These are phyloP conservation scores for Pholiota molesta DNA, from an alignment of 768 basidiomycete species.

Conservation along the genomic window DNA sequence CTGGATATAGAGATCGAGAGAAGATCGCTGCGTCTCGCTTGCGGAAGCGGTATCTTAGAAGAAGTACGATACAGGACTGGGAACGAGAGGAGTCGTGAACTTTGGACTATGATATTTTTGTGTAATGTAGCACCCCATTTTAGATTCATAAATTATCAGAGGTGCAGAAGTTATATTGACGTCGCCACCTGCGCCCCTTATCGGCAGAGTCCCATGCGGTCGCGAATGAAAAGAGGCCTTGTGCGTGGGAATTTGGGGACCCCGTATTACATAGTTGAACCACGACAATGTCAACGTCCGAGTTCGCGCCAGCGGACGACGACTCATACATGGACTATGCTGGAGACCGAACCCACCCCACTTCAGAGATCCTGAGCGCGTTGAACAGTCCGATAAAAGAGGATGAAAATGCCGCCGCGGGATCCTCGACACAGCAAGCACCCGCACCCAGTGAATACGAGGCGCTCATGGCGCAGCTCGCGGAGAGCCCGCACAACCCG, in stretches of 20 bases:
- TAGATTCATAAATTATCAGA: background rate
- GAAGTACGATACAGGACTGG: slow-evolving; percentile 4
- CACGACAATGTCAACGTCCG: slow-evolving; percentile 21
- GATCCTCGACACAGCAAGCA: slow-evolving; percentile 13
- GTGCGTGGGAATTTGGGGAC: background rate
- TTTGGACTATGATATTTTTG: background rate
- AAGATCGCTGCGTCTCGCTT: slow-evolving; percentile 26
- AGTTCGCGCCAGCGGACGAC: slow-evolving; percentile 19
- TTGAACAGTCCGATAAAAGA: slow-evolving; percentile 29
- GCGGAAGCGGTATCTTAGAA: slow-evolving; percentile 5
- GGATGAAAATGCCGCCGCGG: slow-evolving; percentile 19
- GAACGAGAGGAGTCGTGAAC: background rate
- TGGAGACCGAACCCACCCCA: slow-evolving; percentile 35
- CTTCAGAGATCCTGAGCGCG: slow-evolving; percentile 38
- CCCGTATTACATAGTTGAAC: slow-evolving; percentile 14
- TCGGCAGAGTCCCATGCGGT: too few species aligned
- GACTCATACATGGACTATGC: slow-evolving; percentile 25
- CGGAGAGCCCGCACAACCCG: slow-evolving; percentile 73
- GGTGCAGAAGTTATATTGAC: too few species aligned
- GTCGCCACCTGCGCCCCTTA: too few species aligned
- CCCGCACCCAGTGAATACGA: slow-evolving; percentile 72
- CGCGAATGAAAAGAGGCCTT: too few species aligned
- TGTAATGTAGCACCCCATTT: background rate
- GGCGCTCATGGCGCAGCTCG: slow-evolving; percentile 57
- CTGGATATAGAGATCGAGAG: slow-evolving; percentile 49